Evolutionary conservation across 805 yeast genomes (phyloP), one percentile per base, ranked within the genome.

Genomic region (Candida sphagnicola): DNA sequence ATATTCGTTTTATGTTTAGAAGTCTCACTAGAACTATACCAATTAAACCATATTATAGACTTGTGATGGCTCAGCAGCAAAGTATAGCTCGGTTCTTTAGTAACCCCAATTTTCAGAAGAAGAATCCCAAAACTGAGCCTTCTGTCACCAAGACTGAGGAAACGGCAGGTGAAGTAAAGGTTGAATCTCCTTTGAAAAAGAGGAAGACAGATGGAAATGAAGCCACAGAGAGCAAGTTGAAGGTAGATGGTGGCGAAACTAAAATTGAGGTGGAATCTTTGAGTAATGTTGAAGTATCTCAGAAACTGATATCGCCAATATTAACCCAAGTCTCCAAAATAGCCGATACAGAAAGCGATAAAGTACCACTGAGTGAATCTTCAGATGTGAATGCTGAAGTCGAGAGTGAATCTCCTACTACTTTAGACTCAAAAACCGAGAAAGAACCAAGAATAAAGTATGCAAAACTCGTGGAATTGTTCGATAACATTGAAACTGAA

Each of bases 401-500:
- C 6, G 12, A 26, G 12, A 26, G 15, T 13, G 29, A 26, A 13
- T 11, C 44, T 2, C 8, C 16, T 19, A 23, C 23, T 28, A 15
- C 33, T 10, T 8, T 23, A 18, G 18, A 18, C n/a, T 8, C 11
- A 11, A 21, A 21, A 21, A 21, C 25, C 25, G 25, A 21, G 10
- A 8, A 21, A 21, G 11, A 21, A 8, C 25, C 37, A 10, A 55
- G 50, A 21, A 55, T 67, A 16, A 57, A 62, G 2, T 68, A 65
- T 43, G 51, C 67, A 2, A 64, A 69, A 17, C 50, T 83, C 25
- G 75, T 84, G 18, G 74, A 75, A 4, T 76, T 85, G 3, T 91
- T 91, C 62, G 88, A 85, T 44, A 69, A 75, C 40, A 74, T 93
- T 37, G 98, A 90, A 54, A 61, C 72, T 1, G 95, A 89, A 23